A percentile compares a stretch with the other conserved stretches of the same genome.
Evolutionary conservation across 306 rosid species (phyloP).

Genomic region (Casuarina cunninghamiana): DNA sequence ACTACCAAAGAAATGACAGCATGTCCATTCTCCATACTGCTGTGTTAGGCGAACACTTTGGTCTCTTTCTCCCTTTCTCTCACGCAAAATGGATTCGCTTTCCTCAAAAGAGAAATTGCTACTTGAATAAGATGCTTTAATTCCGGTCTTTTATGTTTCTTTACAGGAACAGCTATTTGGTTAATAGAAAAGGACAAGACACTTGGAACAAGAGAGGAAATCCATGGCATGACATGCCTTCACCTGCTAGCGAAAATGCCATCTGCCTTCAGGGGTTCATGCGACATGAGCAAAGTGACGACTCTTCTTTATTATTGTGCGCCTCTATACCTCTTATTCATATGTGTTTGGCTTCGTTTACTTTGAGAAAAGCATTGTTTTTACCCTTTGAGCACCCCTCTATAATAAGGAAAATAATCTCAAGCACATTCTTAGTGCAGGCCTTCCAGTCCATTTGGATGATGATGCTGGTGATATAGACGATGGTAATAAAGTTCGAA

Average conservation of each 20-base stretch:
- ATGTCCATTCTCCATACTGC: background rate
- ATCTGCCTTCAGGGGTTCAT: background rate
- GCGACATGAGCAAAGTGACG: background rate
- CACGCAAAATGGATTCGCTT: background rate
- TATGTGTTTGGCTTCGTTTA: background rate
- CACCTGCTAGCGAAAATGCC: conserved; percentile 9
- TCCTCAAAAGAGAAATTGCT: background rate
- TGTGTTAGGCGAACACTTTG: background rate
- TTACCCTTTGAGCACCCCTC: background rate
- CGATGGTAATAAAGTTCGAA: background rate
- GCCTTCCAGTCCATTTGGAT: background rate
- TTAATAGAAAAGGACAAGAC: background rate
- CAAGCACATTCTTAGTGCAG: background rate
- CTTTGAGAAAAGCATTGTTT: background rate
- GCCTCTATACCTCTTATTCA: background rate
- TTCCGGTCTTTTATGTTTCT: background rate
- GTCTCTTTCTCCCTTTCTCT: background rate
- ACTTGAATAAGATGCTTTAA: background rate
- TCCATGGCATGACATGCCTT: background rate
- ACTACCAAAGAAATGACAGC: background rate
- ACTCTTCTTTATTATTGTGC: background rate
- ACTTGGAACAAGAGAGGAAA: background rate
- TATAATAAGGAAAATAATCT: background rate
- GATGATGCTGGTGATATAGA: background rate
- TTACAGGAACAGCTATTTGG: background rate